Conservation (phyloP, 805 yeast species). For the Saccharomycopsis malanga region DNA sequence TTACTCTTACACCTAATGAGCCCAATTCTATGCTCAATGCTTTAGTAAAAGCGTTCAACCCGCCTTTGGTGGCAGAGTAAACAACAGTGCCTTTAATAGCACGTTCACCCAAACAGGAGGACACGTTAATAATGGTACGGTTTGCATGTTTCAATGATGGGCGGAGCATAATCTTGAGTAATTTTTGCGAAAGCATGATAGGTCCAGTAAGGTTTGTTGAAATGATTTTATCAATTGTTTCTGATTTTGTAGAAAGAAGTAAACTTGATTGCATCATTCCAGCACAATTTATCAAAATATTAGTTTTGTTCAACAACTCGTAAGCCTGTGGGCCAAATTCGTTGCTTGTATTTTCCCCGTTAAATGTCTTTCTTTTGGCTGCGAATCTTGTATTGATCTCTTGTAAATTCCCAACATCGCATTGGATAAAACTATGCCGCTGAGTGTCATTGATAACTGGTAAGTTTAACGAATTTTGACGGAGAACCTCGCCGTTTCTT, state of each 20-base stretch:
- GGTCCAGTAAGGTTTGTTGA: conserved; percentile 55
- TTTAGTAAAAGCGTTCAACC: conserved; percentile 53
- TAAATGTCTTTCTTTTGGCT: neutral
- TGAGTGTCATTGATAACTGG: conserved; percentile 18
- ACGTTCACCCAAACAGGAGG: conserved; percentile 55
- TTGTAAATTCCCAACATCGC: conserved; percentile 29
- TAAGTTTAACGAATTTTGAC: conserved; percentile 23
- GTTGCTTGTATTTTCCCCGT: neutral
- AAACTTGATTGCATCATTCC: conserved; percentile 56
- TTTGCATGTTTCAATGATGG: conserved; percentile 22
- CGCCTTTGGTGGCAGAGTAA: conserved; percentile 68
- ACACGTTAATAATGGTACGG: conserved; percentile 44
- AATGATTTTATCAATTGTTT: conserved; percentile 40
- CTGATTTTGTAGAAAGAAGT: conserved; percentile 35
- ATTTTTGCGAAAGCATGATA: conserved; percentile 47
- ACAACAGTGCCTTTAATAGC: conserved; percentile 49
- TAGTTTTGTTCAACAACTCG: conserved; percentile 20
- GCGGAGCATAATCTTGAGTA: conserved; percentile 45
- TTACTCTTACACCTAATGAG: conserved; percentile 47
- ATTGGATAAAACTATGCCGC: conserved; percentile 30
- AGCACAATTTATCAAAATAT: conserved; percentile 37
- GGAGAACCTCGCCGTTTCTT: conserved; percentile 36
- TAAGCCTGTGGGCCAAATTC: neutral
- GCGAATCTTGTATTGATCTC: conserved; percentile 20
- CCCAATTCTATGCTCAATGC: conserved; percentile 55